Base-by-base conservation (phyloP, 371 early-diverging fungal genomes). In the Saksenaea vasiformis region DNA sequence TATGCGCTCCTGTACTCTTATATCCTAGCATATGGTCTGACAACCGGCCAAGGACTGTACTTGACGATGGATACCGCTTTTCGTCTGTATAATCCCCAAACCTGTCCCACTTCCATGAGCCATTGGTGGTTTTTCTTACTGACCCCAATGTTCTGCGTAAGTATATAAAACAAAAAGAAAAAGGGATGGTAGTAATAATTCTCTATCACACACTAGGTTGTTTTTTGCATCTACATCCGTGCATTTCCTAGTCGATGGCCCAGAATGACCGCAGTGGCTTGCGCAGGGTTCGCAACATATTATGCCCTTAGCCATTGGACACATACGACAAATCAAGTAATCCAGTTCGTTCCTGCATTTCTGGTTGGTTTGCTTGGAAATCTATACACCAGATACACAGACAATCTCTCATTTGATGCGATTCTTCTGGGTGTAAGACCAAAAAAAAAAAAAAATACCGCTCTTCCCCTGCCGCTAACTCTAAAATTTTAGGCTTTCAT, bases 1-100 rank as follows among this genome's bases (percentile, higher is more conserved):
- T 84, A 87, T 65, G 85, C 91, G 1, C 65, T 93, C 14, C 70
- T 92, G 13, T 83, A 84, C 8, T 87, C 91, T 1, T 82, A 90
- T 58, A 61, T 89, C 26, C 80, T 89, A 15, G 85, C 87, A 7
- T 91, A 87, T 35, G 92, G 91, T 10, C 71, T 92, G 61, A 77
- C 84, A 7, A 77, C 90, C 31, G 92, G 92, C 0, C 63, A 75
- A 53, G 64, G 74, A 66, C 70, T 53, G 57, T 75, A 60, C 68
- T 66, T 71, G 9, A 60, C 58, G 1, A 51, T 79, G 14, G 74
- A 76, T 5, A 64, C 31, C 15, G 31, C 15, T 5, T 53, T 60
- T 28, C 15, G 43, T 7, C 22, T 60, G 8, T 59, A 60, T 38
- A 65, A 65, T 60, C 65, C 65, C 11, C 31, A 37, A 1, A 37